phyloP scores from a whole-genome alignment of 108 stramenopile genomes.

The Cyclostephanos invisitatus region DNA sequence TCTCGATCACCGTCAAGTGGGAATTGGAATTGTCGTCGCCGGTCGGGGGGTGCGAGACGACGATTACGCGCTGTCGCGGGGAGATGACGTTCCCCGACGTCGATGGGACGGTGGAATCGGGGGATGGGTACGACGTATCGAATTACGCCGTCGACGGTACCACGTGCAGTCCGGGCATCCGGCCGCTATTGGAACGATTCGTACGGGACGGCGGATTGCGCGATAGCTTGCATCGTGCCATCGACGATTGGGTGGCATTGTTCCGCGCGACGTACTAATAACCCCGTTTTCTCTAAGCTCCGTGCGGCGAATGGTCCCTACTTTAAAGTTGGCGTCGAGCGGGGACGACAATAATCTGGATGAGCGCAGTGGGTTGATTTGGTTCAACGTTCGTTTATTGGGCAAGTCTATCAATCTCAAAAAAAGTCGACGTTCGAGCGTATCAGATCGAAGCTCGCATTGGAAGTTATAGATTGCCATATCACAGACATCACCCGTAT shows the following conservation, averaged over 20 bases:
- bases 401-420: conserved; percentile 74
- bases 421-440: too few species aligned
- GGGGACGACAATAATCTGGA: too few species aligned
- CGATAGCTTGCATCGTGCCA: conserved; percentile 58
- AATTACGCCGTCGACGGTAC: conserved; percentile 66
- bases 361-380: too few species aligned
- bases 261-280: conserved; percentile 69
- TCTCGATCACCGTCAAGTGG: conserved; percentile 70
- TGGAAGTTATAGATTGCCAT: too few species aligned
- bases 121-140: conserved; percentile 79
- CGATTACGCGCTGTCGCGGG: conserved; percentile 47
- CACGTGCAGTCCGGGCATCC: conserved; percentile 42
- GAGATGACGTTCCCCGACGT: conserved; percentile 74
- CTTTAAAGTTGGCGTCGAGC: too few species aligned
- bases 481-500: too few species aligned
- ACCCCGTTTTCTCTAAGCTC: too few species aligned
- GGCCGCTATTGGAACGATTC: conserved; percentile 73
- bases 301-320: too few species aligned
- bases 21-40: conserved; percentile 30
- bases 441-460: too few species aligned
- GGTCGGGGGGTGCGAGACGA: conserved; percentile 43
- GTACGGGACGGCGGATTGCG: conserved; percentile 78
- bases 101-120: conserved; percentile 81
- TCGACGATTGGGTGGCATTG: conserved; percentile 80
- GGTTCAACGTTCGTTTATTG: too few species aligned